Percentiles rank a stretch among this genome's conserved stretches.
Conservation (phyloP, 2,329 filamentous ascomycete genomes). For the Sporothrix sp. region DNA sequence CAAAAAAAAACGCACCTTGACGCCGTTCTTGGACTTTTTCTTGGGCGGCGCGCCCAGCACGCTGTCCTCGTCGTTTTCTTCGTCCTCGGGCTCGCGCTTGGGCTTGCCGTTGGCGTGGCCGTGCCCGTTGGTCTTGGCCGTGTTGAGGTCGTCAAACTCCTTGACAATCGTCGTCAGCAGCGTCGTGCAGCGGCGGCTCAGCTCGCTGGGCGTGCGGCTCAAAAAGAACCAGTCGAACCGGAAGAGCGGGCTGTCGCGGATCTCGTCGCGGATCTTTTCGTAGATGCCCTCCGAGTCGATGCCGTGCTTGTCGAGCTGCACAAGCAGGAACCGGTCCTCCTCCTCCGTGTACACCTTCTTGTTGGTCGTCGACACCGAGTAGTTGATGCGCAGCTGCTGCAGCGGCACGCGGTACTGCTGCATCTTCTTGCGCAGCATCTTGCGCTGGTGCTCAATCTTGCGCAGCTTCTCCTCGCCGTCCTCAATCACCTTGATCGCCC, state of each 20-base stretch:
- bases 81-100: slow-evolving; percentile 69
- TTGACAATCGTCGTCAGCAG: slow-evolving; percentile 88
- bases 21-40: slow-evolving; percentile 86
- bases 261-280: slow-evolving; percentile 93
- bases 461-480: slow-evolving; percentile 83
- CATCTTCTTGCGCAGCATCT: slow-evolving; percentile 92
- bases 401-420: slow-evolving; percentile 92
- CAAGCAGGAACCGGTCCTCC: slow-evolving; percentile 89
- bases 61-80: slow-evolving; percentile 75
- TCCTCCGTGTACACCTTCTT: slow-evolving; percentile 99
- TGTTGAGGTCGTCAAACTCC: slow-evolving; percentile 70
- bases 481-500: slow-evolving; percentile 82
- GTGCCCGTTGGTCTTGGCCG: slow-evolving; percentile 38
- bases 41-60: slow-evolving; percentile 78
- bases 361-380: slow-evolving; percentile 97
- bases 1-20: slow-evolving; percentile 53
- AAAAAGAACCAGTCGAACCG: slow-evolving; percentile 99
- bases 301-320: slow-evolving; percentile 85
- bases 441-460: slow-evolving; percentile 84
- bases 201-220: slow-evolving; percentile 83
- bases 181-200: slow-evolving; percentile 86
- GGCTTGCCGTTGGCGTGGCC: slow-evolving; percentile 50
- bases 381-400: slow-evolving; percentile 97
- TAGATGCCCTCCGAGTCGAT: slow-evolving; percentile 85
- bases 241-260: slow-evolving; percentile 88